These are phyloP conservation scores for Trypanosoma lewisi DNA, from an alignment of 208 protist species.

Conservation along the genomic window DNA sequence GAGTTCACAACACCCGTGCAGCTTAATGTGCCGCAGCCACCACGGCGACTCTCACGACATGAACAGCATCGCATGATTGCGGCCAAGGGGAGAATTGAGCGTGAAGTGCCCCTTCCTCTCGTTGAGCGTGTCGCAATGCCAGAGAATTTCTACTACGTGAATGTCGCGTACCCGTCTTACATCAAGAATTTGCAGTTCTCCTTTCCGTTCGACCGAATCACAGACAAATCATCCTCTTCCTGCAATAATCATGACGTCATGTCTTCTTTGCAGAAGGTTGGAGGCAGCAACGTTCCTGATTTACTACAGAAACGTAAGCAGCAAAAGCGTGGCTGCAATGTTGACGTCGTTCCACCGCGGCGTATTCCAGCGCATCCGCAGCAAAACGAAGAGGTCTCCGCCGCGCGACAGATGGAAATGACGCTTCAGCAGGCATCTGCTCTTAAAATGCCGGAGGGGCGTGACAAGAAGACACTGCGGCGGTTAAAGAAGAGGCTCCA, in stretches of 20 bases:
- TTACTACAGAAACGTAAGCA: background rate
- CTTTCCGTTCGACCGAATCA: conserved; percentile 16
- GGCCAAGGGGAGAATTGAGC: conserved; percentile 32
- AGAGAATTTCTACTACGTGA: conserved; percentile 23
- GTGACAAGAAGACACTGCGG: conserved; percentile 21
- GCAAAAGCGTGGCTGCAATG: background rate
- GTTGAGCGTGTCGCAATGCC: conserved; percentile 48
- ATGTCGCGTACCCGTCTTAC: conserved; percentile 24
- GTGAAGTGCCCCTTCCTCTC: conserved; percentile 44
- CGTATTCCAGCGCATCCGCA: background rate
- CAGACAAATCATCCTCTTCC: conserved; percentile 1
- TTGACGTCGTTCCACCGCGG: background rate
- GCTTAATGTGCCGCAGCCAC: conserved; percentile 63
- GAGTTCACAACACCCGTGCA: conserved; percentile 78
- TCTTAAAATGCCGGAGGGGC: conserved; percentile 16
- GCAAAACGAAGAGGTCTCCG: conserved; percentile 4
- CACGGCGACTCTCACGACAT: conserved; percentile 56
- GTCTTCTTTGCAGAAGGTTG: background rate
- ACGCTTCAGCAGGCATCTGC: conserved; percentile 19
- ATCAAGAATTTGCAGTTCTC: conserved; percentile 29
- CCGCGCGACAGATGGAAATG: conserved; percentile 10
- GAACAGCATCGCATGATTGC: conserved; percentile 76
- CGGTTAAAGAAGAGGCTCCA: conserved; percentile 20
- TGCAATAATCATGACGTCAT: conserved; percentile 8
- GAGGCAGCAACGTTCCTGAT: background rate